phyloP scores from a whole-genome alignment of 441 rosid species.

The Populus trichocarpa region DNA sequence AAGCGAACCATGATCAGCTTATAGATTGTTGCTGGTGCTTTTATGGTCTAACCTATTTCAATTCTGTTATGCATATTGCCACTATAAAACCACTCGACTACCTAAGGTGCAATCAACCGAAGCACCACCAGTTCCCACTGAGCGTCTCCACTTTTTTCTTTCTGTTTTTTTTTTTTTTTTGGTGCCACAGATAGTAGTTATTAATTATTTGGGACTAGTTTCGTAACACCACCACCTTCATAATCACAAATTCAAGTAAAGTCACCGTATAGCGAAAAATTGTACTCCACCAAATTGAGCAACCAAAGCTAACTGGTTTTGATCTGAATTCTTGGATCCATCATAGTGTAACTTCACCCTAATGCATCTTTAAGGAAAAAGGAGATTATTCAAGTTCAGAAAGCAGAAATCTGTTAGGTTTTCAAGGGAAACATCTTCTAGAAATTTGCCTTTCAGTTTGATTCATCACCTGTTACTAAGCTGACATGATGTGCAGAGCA shows the following conservation, averaged over 20 bases:
- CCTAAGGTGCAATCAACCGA: background rate
- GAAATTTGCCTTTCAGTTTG: background rate
- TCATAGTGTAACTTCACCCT: background rate
- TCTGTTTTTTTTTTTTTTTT: background rate
- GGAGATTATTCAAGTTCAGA: background rate
- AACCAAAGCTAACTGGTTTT: background rate
- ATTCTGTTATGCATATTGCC: background rate
- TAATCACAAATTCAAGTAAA: background rate
- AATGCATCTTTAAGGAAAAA: background rate
- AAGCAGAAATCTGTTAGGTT: background rate
- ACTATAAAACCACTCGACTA: background rate
- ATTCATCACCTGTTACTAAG: background rate
- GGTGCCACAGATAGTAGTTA: background rate
- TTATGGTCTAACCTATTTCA: background rate
- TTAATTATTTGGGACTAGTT: background rate
- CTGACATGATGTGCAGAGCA: slow-evolving; percentile 48
- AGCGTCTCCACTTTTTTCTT: background rate
- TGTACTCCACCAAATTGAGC: background rate
- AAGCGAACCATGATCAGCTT: background rate
- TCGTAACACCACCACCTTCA: background rate
- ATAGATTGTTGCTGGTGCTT: background rate
- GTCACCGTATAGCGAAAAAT: background rate
- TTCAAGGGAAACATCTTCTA: slow-evolving; percentile 1
- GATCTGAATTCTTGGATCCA: background rate
- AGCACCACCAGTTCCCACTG: background rate